phyloP scores from a whole-genome alignment of 768 basidiomycete species.

The Neoboletus brunneissimus region DNA sequence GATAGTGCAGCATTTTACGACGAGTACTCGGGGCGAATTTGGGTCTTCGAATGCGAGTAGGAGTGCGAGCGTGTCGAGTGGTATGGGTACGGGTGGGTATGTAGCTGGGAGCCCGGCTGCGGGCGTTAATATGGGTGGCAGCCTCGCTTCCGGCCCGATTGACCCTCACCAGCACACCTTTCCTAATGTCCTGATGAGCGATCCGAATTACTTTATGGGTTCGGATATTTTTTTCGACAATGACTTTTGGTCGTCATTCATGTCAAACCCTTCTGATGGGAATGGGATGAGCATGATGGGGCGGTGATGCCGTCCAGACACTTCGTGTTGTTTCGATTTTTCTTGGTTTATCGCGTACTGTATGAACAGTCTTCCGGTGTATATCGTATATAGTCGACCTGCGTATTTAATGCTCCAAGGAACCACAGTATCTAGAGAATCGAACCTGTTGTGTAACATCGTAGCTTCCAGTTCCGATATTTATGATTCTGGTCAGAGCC shows the following conservation, averaged over 20 bases:
- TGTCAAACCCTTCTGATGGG: conserved; percentile 33
- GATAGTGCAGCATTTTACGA: conserved; percentile 22
- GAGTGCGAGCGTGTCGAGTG: conserved; percentile 17
- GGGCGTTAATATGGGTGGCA: not conserved
- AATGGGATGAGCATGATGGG: conserved; percentile 13
- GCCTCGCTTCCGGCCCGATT: not conserved
- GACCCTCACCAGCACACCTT: conserved; percentile 24
- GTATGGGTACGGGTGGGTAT: conserved; percentile 15
- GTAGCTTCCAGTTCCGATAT: not conserved
- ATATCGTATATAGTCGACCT: conserved; percentile 3
- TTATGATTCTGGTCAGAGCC: not conserved
- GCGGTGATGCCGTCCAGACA: not conserved
- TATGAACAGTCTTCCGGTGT: not conserved
- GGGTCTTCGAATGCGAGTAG: conserved; percentile 16
- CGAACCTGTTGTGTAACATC: conserved; percentile 5
- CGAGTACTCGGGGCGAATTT: conserved; percentile 15
- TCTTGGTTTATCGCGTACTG: not conserved
- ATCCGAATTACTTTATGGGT: conserved; percentile 32
- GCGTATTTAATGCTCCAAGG: conserved; percentile 7
- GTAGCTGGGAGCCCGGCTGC: conserved; percentile 4
- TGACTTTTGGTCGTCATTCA: conserved; percentile 43
- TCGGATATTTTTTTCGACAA: conserved; percentile 42
- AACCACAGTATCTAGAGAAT: conserved; percentile 1
- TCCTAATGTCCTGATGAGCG: conserved; percentile 23
- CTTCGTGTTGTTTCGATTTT: not conserved